Base-by-base conservation (phyloP, 2,329 filamentous ascomycete genomes). In the Fusarium graminum region DNA sequence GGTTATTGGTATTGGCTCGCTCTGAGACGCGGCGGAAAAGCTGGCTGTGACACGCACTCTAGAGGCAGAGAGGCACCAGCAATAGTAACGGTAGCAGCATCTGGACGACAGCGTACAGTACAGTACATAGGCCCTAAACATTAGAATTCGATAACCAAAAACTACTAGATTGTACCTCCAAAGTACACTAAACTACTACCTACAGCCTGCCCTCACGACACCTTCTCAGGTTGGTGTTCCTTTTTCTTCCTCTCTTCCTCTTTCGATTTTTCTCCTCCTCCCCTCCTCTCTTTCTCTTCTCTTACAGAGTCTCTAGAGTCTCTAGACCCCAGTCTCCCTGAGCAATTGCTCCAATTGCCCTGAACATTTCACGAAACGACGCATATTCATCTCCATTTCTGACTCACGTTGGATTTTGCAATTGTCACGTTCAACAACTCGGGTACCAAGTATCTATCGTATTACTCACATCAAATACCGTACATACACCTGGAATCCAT, bases 281-380 rank as follows among this genome's bases (percentile, higher is more conserved):
- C 39, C 25, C 39, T 53, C 60, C 52, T 59, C 42, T 63, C 32
- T 42, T 34, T 52, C 49, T 55, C 50, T 46, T 52, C 38, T 40
- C 29, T 42, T 52, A 32, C 36, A 63, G 63, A 67, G 59, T 52
- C 59, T 59, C 36, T 55, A 51, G 52, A 67, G 63, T 51, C 59
- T 67, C 54, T 38, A 34, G 43, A 22, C 54, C 36, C 46, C 59
- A 51, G 29, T 32, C 50, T 42, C 34, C 38, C 39, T 40, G 46
- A 57, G 64, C 64, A 65, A 52, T 62, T 66, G 56, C 49, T 55
- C 49, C 65, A 63, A 68, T 68, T 68, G 51, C 55, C 44, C 28
- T 34, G 14, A 28, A 49, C 55, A 62, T 39, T 47, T 26, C 32
- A 29, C 47, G 39, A 51, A 39, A 52, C 36, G 30, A 50, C 53